Percentiles rank a stretch among this genome's conserved stretches.
Conservation (phyloP, 2,329 filamentous ascomycete species). For the Nectriaceae sp. region DNA sequence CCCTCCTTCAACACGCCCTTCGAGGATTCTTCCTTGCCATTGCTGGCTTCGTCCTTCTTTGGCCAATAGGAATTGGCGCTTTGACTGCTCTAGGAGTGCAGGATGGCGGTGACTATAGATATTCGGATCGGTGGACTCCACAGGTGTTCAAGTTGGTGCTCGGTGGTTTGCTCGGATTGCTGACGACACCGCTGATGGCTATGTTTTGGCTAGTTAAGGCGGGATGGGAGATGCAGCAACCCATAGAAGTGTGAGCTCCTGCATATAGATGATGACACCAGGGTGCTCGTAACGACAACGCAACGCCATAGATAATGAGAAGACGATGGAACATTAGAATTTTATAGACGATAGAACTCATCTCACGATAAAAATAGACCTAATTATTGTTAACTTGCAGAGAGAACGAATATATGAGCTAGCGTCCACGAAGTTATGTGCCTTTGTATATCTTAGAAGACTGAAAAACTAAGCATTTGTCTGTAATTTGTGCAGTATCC, state of each 20-base stretch:
- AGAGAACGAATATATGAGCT: too few species aligned
- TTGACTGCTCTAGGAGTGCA: constrained; percentile 40
- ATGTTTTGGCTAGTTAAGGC: constrained; percentile 52
- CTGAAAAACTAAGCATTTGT: not conserved
- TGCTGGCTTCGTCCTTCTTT: constrained; percentile 44
- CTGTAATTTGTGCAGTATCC: not conserved
- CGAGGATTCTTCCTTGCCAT: constrained; percentile 32
- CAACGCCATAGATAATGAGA: not conserved
- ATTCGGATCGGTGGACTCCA: constrained; percentile 44
- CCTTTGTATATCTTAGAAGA: too few species aligned
- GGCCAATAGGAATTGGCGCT: constrained; percentile 45
- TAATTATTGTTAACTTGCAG: too few species aligned
- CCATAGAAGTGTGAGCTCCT: not conserved
- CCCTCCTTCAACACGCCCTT: constrained; percentile 31
- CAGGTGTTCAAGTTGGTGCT: constrained; percentile 52
- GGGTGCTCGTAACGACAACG: not conserved
- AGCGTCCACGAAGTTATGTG: too few species aligned
- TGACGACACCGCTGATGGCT: constrained; percentile 50
- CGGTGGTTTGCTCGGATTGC: constrained; percentile 46
- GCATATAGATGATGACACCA: not conserved
- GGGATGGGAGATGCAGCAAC: constrained; percentile 41
- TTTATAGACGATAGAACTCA: too few species aligned
- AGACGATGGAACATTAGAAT: not conserved
- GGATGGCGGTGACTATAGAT: constrained; percentile 46
- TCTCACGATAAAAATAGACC: too few species aligned